Evolutionary conservation across 305 asterid genomes (phyloP).

Genomic region (Solanum chacoense): DNA sequence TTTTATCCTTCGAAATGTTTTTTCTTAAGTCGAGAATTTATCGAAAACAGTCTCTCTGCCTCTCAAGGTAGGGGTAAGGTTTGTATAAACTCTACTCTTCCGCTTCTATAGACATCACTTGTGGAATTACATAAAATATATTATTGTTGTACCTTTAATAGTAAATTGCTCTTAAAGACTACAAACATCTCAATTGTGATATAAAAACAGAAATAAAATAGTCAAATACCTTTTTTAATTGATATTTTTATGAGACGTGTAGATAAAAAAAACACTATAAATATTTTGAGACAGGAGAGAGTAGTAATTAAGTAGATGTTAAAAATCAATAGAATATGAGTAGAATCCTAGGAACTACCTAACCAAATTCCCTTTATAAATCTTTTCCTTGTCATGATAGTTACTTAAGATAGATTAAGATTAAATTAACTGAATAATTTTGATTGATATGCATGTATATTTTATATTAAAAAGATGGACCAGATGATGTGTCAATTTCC

Average conservation of each 20-base stretch:
- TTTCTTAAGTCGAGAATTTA: not conserved
- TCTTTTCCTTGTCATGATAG: not conserved
- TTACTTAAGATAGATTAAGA: not conserved
- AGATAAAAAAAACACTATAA: not conserved
- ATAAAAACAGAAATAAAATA: not conserved
- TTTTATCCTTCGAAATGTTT: not conserved
- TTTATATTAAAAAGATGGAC: not conserved
- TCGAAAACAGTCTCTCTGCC: rapidly evolving
- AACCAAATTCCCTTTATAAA: not conserved
- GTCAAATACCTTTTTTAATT: not conserved
- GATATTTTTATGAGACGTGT: not conserved
- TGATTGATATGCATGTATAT: not conserved
- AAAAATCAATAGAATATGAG: not conserved
- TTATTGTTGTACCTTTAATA: not conserved
- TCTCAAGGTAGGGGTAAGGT: not conserved
- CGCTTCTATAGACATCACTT: not conserved
- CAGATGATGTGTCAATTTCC: not conserved
- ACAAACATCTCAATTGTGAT: not conserved
- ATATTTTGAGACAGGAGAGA: not conserved
- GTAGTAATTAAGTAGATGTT: not conserved
- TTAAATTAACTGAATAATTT: not conserved
- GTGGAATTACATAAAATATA: not conserved
- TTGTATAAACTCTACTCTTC: not conserved
- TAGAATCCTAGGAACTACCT: not conserved
- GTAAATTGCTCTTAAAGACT: not conserved